Evolutionary conservation across 1,284 basidiomycete genomes (phyloP).

Genomic region (Xerocomus cyaneibrunnescens): DNA sequence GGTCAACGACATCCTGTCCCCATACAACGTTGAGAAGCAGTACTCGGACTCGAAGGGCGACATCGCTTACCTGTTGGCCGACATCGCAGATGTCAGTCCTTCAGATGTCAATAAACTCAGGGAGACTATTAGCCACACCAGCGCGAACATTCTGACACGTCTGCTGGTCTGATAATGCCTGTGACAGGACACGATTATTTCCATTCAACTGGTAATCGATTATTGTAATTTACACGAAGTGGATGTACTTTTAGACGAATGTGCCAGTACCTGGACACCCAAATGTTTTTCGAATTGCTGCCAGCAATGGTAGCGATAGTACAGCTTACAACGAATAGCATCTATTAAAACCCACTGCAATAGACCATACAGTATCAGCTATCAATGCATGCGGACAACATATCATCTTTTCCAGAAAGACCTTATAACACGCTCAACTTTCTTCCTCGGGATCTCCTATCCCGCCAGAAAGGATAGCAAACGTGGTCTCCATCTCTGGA

Average conservation of each 20-base stretch:
- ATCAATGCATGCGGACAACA: background rate
- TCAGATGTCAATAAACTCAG: slow-evolving; percentile 82
- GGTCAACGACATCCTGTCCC: slow-evolving; percentile 91
- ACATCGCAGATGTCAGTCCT: slow-evolving; percentile 89
- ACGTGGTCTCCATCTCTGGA: slow-evolving; percentile 95
- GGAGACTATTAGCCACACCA: slow-evolving; percentile 80
- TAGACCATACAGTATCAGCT: slow-evolving; percentile 5
- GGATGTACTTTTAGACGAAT: slow-evolving; percentile 9
- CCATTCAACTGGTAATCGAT: slow-evolving; percentile 36
- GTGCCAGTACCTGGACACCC: background rate
- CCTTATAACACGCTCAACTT: slow-evolving; percentile 30
- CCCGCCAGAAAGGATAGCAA: slow-evolving; percentile 88
- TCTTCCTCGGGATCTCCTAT: slow-evolving; percentile 94
- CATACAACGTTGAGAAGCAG: slow-evolving; percentile 99
- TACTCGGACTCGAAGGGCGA: slow-evolving; percentile 97
- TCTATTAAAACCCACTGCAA: slow-evolving; percentile 5
- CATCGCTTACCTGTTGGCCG: slow-evolving; percentile 93
- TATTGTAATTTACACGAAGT: slow-evolving; percentile 9
- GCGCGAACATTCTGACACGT: slow-evolving; percentile 86
- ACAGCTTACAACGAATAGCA: slow-evolving; percentile 6
- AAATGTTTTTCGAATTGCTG: background rate
- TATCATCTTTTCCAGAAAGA: background rate
- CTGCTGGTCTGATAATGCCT: slow-evolving; percentile 58
- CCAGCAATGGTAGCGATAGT: background rate
- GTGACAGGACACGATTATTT: slow-evolving; percentile 1